Conservation (phyloP, 208 protist genomes). For the Sergeia podlipaevii region DNA sequence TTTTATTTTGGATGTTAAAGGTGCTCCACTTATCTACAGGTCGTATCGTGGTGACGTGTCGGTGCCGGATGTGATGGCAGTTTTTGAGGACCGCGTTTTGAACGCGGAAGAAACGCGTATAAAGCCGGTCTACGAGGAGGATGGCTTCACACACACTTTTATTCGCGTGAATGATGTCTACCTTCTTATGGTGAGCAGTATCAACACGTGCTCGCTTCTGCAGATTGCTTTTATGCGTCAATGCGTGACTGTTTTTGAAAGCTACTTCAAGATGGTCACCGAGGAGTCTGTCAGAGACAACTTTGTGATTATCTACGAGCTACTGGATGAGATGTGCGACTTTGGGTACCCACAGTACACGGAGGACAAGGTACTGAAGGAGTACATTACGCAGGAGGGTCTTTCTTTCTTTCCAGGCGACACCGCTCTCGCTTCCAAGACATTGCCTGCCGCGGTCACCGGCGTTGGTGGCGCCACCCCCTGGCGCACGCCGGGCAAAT, state of each 20-base stretch:
- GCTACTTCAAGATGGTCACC: constrained; percentile 95
- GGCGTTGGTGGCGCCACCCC: constrained; percentile 91
- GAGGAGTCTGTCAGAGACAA: constrained; percentile 97
- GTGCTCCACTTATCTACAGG: constrained; percentile 93
- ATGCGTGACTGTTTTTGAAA: constrained; percentile 89
- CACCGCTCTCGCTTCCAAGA: constrained; percentile 37
- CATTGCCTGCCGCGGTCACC: constrained; percentile 83
- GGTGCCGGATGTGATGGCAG: constrained; percentile 67
- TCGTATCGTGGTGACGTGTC: constrained; percentile 96
- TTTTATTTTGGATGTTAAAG: constrained; percentile 94
- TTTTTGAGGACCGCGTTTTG: constrained; percentile 89
- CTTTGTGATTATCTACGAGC: constrained; percentile 98
- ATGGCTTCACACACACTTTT: constrained; percentile 94
- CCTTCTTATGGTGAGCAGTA: constrained; percentile 93
- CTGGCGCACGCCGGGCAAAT: constrained; percentile 94
- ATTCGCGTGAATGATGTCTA: constrained; percentile 95
- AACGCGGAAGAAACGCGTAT: constrained; percentile 92
- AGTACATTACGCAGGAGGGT: constrained; percentile 94
- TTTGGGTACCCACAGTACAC: constrained; percentile 98
- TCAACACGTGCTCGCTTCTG: constrained; percentile 94
- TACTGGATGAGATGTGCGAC: constrained; percentile 99
- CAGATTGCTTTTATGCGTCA: constrained; percentile 94
- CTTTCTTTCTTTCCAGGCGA: constrained; percentile 40
- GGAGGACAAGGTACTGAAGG: constrained; percentile 94
- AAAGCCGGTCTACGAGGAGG: constrained; percentile 92